Percentiles rank a stretch among this genome's conserved stretches.
These are phyloP conservation scores for Dictyostelium citrinum DNA, from an alignment of 78 protist species.

Conservation along the genomic window DNA sequence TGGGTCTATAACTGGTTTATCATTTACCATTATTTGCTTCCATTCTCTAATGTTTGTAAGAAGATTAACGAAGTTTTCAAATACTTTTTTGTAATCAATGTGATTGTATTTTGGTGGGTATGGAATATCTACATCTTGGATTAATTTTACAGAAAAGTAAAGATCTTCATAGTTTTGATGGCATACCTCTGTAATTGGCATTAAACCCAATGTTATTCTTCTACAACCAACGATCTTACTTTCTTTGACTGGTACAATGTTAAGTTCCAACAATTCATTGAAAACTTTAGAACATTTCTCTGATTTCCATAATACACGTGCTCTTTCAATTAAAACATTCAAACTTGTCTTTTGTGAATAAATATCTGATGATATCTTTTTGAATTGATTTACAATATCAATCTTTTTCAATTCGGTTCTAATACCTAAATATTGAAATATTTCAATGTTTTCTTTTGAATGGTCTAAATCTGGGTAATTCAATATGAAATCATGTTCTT, in stretches of 20 bases:
- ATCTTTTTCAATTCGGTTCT: neutral
- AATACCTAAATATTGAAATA: neutral
- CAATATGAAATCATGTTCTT: neutral
- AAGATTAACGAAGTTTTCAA: neutral
- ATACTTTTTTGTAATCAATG: neutral
- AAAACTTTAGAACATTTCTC: neutral
- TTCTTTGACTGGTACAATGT: neutral
- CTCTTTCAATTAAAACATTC: neutral
- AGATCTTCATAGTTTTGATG: neutral
- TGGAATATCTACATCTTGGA: neutral
- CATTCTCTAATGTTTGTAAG: neutral
- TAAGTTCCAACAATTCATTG: neutral
- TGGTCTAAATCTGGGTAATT: neutral
- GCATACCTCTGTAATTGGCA: neutral
- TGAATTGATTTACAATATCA: neutral
- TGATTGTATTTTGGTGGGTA: neutral
- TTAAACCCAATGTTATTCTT: neutral
- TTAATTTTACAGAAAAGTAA: neutral
- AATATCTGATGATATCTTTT: neutral
- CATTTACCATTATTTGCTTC: neutral
- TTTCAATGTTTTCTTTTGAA: neutral
- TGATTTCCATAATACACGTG: neutral
- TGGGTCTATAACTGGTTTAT: neutral
- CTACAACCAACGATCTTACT: neutral
- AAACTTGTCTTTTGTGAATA: neutral